Conservation (phyloP, 148 eudicot species). For the Cornus kousa region DNA sequence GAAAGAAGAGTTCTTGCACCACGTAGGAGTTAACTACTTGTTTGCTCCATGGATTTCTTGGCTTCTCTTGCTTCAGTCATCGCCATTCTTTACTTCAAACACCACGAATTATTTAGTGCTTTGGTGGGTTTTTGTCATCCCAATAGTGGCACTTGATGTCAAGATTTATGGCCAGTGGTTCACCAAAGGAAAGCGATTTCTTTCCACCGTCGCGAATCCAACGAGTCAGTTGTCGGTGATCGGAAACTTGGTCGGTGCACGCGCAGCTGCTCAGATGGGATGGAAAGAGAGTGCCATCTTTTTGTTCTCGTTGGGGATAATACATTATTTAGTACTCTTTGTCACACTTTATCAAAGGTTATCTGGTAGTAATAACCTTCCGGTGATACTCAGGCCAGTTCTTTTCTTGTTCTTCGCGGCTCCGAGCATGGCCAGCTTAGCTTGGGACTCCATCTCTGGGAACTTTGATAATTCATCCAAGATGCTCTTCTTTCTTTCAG, state of each 20-base stretch:
- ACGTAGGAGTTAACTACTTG: slow-evolving; percentile 45
- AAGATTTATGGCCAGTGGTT: slow-evolving; percentile 59
- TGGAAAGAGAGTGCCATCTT: slow-evolving; percentile 38
- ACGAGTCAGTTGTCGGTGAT: slow-evolving; percentile 44
- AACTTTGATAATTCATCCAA: slow-evolving; percentile 31
- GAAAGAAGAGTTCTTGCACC: slow-evolving; percentile 35
- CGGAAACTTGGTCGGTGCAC: slow-evolving; percentile 38
- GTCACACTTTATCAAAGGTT: slow-evolving; percentile 48
- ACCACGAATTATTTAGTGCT: slow-evolving; percentile 14
- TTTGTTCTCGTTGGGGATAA: slow-evolving; percentile 40
- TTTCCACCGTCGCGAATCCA: slow-evolving; percentile 45
- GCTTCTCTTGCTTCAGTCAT: slow-evolving; percentile 38
- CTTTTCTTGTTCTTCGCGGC: slow-evolving; percentile 48
- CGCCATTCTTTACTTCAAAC: slow-evolving; percentile 20
- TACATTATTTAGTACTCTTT: slow-evolving; percentile 42
- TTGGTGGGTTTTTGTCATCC: slow-evolving; percentile 38
- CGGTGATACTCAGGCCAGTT: slow-evolving; percentile 34
- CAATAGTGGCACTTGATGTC: slow-evolving; percentile 37
- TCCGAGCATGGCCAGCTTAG: slow-evolving; percentile 45
- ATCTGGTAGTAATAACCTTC: slow-evolving; percentile 18
- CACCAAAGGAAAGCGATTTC: slow-evolving; percentile 38
- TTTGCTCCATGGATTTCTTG: slow-evolving; percentile 48
- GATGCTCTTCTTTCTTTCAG: slow-evolving; percentile 49
- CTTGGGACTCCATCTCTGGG: slow-evolving; percentile 44
- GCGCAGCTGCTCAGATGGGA: slow-evolving; percentile 41